Percentiles rank a stretch among this genome's conserved stretches.
Evolutionary conservation across 2,329 filamentous ascomycete species (phyloP).

Genomic region (Pseudogymnoascus sp.): DNA sequence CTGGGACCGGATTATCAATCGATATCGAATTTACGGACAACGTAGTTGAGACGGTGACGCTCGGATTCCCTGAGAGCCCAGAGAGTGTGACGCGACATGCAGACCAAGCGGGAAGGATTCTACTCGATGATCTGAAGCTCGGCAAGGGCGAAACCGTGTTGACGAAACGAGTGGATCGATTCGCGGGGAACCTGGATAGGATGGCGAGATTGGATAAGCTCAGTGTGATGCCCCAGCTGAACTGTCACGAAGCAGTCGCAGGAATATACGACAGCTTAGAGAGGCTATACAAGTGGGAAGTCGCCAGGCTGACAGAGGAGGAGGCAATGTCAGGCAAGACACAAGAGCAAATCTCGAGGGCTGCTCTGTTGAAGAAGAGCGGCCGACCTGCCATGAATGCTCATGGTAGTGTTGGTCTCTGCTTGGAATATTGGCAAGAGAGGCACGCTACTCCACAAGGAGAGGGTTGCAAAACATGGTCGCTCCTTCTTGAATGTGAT

Average conservation of each 20-base stretch:
- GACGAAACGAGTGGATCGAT: slow-evolving; percentile 61
- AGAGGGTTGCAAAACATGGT: slow-evolving; percentile 45
- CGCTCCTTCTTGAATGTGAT: slow-evolving; percentile 58
- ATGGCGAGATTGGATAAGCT: slow-evolving; percentile 63
- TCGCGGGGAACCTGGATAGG: slow-evolving; percentile 62
- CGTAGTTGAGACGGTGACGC: slow-evolving; percentile 51
- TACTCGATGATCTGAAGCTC: slow-evolving; percentile 56
- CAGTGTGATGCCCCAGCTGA: slow-evolving; percentile 58
- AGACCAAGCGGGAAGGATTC: slow-evolving; percentile 53
- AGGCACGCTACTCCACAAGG: slow-evolving; percentile 40
- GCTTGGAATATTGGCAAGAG: slow-evolving; percentile 70
- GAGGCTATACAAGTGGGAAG: slow-evolving; percentile 63
- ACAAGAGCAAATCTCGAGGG: slow-evolving; percentile 31
- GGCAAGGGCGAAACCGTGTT: slow-evolving; percentile 50
- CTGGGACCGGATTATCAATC: slow-evolving; percentile 50
- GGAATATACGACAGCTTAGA: slow-evolving; percentile 63
- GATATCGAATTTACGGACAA: slow-evolving; percentile 55
- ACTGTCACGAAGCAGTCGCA: slow-evolving; percentile 68
- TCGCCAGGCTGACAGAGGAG: slow-evolving; percentile 46
- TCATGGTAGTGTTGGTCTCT: slow-evolving; percentile 56
- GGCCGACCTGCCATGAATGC: slow-evolving; percentile 65
- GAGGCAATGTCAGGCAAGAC: slow-evolving; percentile 36
- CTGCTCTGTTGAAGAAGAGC: slow-evolving; percentile 54
- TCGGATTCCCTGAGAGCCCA: slow-evolving; percentile 53
- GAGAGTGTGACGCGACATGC: slow-evolving; percentile 51